Conservation (phyloP, 805 yeast genomes). For the Diddensiella santjacobensis region DNA sequence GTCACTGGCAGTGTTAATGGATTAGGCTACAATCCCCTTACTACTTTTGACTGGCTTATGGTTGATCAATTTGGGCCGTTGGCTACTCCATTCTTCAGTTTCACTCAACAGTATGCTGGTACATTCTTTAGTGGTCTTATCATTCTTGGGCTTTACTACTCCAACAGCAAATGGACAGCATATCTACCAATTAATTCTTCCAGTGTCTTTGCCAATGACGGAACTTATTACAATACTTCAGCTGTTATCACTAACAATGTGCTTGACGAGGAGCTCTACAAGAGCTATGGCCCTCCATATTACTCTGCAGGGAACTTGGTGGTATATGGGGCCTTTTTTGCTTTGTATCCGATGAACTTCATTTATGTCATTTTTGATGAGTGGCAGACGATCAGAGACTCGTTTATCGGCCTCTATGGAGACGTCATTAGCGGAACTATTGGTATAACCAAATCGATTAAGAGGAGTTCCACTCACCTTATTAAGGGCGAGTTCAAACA, state of each 20-base stretch:
- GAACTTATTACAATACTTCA: slow-evolving; percentile 45
- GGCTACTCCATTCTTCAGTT: slow-evolving; percentile 54
- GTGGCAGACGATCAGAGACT: slow-evolving; percentile 5
- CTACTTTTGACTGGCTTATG: slow-evolving; percentile 41
- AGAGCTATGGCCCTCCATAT: slow-evolving; percentile 62
- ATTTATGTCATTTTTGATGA: slow-evolving; percentile 34
- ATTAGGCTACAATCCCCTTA: slow-evolving; percentile 41
- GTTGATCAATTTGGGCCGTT: slow-evolving; percentile 38
- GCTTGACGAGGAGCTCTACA: slow-evolving; percentile 45
- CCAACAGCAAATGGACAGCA: slow-evolving; percentile 55
- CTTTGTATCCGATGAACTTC: slow-evolving; percentile 50
- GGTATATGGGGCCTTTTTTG: slow-evolving; percentile 51
- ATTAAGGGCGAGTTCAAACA: neutral
- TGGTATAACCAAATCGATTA: too few relatives aligned
- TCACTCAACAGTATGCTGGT: slow-evolving; percentile 37
- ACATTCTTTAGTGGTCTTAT: slow-evolving; percentile 44
- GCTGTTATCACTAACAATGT: slow-evolving; percentile 35
- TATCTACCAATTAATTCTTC: slow-evolving; percentile 60
- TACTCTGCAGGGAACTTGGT: slow-evolving; percentile 46
- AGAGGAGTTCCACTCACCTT: slow-evolving; percentile 5
- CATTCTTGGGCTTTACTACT: slow-evolving; percentile 45
- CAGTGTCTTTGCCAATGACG: slow-evolving; percentile 49
- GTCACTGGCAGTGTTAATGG: slow-evolving; percentile 44
- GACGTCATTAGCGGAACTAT: too few relatives aligned
- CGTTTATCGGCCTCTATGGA: slow-evolving; percentile 23